These are phyloP conservation scores for Aspergillus asperescens DNA, from an alignment of 495 filamentous ascomycete species.

Conservation along the genomic window DNA sequence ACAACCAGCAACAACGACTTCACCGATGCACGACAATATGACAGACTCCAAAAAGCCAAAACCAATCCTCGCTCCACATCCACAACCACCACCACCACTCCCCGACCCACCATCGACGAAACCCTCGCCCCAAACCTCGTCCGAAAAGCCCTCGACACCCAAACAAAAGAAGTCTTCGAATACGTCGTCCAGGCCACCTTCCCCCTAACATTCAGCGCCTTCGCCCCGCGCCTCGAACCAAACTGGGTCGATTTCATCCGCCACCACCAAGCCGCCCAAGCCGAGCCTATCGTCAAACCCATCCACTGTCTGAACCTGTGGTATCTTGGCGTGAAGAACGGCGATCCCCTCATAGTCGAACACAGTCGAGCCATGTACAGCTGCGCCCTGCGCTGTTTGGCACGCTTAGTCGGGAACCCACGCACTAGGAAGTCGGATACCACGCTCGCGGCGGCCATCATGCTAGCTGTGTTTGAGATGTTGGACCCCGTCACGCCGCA, in stretches of 20 bases:
- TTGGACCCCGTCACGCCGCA: conserved; percentile 21
- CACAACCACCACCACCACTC: neutral
- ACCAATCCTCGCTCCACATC: no score
- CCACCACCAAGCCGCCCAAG: conserved; percentile 1
- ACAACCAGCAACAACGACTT: neutral
- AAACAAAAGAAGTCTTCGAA: conserved; percentile 21
- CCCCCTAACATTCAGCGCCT: conserved; percentile 14
- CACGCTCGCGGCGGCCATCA: conserved; percentile 23
- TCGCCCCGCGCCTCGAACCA: conserved; percentile 13
- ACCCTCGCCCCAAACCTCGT: conserved; percentile 15
- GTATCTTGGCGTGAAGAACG: conserved; percentile 18
- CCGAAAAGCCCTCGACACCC: conserved; percentile 13
- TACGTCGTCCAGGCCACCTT: conserved; percentile 20
- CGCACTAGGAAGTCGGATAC: conserved; percentile 16
- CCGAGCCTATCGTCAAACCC: conserved; percentile 10
- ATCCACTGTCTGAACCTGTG: conserved; percentile 16
- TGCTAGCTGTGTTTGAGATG: conserved; percentile 33
- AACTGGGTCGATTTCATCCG: conserved; percentile 24
- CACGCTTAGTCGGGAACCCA: conserved; percentile 13
- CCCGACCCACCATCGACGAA: conserved; percentile 17
- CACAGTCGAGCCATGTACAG: conserved; percentile 25
- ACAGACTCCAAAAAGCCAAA: neutral
- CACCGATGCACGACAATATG: neutral
- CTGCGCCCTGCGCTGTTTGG: conserved; percentile 13
- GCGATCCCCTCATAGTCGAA: conserved; percentile 14